phyloP scores from a whole-genome alignment of 1,139 yeast species.

The Hyphopichia burtonii region DNA sequence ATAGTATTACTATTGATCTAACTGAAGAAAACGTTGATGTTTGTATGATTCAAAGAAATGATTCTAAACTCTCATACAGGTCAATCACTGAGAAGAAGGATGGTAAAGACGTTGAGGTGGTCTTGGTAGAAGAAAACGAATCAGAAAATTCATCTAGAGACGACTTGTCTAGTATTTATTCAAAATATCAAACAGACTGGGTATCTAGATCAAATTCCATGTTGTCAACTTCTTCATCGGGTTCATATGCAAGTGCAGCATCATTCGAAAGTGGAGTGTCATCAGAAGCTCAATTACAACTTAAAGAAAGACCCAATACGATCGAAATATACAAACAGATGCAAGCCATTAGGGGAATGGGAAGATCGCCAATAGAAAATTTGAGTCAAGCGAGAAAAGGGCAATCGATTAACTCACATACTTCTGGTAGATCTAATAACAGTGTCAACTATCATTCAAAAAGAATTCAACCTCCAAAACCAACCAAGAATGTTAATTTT shows the following conservation, averaged over 20 bases:
- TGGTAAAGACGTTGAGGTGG: constrained; percentile 48
- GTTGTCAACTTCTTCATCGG: constrained; percentile 6
- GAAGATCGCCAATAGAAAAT: constrained; percentile 1
- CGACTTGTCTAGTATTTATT: constrained; percentile 42
- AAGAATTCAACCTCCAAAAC: constrained; percentile 14
- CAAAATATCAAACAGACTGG: constrained; percentile 39
- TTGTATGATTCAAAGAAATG: constrained; percentile 33
- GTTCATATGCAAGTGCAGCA: constrained; percentile 14
- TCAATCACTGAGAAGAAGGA: constrained; percentile 41
- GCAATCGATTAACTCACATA: not conserved
- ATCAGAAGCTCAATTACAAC: constrained; percentile 16
- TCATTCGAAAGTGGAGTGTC: constrained; percentile 18
- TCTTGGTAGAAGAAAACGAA: constrained; percentile 37
- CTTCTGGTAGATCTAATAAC: constrained; percentile 6
- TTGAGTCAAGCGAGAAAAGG: constrained; percentile 1
- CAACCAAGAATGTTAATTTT: not conserved
- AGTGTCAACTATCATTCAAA: constrained; percentile 18
- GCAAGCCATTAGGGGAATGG: constrained; percentile 1
- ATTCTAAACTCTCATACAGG: constrained; percentile 35
- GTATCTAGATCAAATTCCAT: constrained; percentile 21
- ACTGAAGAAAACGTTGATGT: constrained; percentile 42
- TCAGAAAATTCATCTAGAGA: constrained; percentile 25
- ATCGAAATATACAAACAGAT: constrained; percentile 7
- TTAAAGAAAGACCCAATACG: constrained; percentile 12
- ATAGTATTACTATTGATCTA: constrained; percentile 43